A percentile compares a stretch with the other conserved stretches of the same genome.
Evolutionary conservation across 2,329 filamentous ascomycete genomes (phyloP).

Genomic region (Eutypa lata): DNA sequence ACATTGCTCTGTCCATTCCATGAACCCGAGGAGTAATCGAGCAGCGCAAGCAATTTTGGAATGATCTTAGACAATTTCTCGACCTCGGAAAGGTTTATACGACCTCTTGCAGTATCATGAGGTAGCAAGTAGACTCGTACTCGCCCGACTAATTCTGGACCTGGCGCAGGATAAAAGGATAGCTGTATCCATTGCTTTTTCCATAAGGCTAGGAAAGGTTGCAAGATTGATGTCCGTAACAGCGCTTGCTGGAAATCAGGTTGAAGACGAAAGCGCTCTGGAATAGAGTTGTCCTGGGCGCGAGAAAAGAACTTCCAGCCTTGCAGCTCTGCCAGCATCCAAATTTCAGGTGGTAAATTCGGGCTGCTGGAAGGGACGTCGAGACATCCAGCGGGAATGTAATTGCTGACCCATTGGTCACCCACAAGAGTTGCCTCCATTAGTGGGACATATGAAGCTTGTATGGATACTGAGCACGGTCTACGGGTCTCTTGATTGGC

Average conservation of each 20-base stretch:
- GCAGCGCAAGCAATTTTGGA: slow-evolving; percentile 41
- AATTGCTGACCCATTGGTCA: slow-evolving; percentile 17
- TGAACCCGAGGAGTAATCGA: slow-evolving; percentile 53
- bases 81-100: slow-evolving; percentile 46
- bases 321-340: slow-evolving; percentile 7
- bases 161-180: slow-evolving; percentile 29
- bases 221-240: slow-evolving; percentile 21
- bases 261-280: neutral
- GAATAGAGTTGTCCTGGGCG: slow-evolving; percentile 10
- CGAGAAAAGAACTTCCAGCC: slow-evolving; percentile 28
- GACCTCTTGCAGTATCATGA: slow-evolving; percentile 57
- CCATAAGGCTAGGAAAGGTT: slow-evolving; percentile 29
- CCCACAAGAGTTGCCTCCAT: neutral
- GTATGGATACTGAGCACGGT: too few species aligned
- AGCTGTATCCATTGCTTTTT: slow-evolving; percentile 41
- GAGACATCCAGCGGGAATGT: slow-evolving; percentile 41
- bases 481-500: too few species aligned
- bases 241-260: slow-evolving; percentile 22
- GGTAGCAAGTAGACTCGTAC: slow-evolving; percentile 62
- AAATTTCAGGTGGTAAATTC: slow-evolving; percentile 9
- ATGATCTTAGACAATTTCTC: slow-evolving; percentile 43
- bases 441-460: too few species aligned
- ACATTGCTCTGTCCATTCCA: slow-evolving; percentile 50
- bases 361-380: slow-evolving; percentile 21
- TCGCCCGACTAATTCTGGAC: slow-evolving; percentile 21